Percentiles rank a stretch among this genome's conserved stretches.
These are phyloP conservation scores for Takashimella koratensis DNA, from an alignment of 1,284 basidiomycete species.

Conservation along the genomic window DNA sequence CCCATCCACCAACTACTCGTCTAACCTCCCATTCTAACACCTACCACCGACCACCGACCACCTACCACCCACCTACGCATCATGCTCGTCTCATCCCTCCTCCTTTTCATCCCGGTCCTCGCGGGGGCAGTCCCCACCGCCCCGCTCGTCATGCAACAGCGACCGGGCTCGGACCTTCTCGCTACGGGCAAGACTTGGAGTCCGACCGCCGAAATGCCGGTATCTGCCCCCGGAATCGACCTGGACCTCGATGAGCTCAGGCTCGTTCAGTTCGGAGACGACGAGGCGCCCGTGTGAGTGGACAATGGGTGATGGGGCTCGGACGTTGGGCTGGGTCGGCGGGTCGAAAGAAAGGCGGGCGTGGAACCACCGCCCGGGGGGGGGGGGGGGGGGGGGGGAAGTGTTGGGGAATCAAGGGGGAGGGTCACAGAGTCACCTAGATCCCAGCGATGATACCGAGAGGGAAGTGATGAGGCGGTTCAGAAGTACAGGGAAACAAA, in stretches of 20 bases:
- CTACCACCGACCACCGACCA: no score
- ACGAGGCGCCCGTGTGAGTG: slow-evolving; percentile 53
- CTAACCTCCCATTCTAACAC: no score
- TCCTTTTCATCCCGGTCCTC: slow-evolving; percentile 32
- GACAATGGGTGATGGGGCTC: neutral
- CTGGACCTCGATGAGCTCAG: slow-evolving; percentile 68
- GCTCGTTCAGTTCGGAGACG: slow-evolving; percentile 68
- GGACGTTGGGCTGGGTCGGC: neutral
- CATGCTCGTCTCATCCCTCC: slow-evolving; percentile 34
- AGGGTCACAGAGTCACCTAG: no score
- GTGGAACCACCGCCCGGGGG: no score
- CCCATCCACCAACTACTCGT: neutral
- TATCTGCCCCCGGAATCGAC: slow-evolving; percentile 48
- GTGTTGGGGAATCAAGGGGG: no score
- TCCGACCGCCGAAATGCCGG: neutral
- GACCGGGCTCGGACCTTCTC: neutral
- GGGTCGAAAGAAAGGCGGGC: no score
- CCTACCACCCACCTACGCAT: neutral
- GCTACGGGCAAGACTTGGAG: neutral
- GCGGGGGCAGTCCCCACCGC: slow-evolving; percentile 33
- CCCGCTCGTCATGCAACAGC: slow-evolving; percentile 2
- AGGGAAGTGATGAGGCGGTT: no score
- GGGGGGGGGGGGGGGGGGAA: no score
- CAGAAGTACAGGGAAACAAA: no score
- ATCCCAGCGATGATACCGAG: no score